These are phyloP conservation scores for Aspergillus sp. DNA, from an alignment of 2,329 filamentous ascomycete genomes.

Conservation along the genomic window DNA sequence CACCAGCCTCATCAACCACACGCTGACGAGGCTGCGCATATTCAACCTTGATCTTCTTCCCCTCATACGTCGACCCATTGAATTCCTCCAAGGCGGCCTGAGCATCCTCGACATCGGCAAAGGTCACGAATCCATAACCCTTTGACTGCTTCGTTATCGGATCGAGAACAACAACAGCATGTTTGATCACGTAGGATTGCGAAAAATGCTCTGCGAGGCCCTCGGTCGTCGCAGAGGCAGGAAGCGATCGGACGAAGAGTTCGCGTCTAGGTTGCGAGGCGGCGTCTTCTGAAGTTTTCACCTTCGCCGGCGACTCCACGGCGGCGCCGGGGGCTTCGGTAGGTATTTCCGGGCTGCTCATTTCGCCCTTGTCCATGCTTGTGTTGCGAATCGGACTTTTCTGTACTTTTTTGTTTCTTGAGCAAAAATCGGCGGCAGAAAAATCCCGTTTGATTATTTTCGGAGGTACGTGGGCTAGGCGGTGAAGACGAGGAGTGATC, in stretches of 20 bases:
- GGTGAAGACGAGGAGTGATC: slow-evolving; percentile 22
- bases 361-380: slow-evolving; percentile 28
- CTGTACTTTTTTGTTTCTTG: slow-evolving; percentile 26
- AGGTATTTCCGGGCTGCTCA: slow-evolving; percentile 40
- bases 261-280: slow-evolving; percentile 59
- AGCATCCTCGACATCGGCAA: slow-evolving; percentile 91
- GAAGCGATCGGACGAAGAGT: slow-evolving; percentile 89
- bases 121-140: slow-evolving; percentile 96
- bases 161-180: slow-evolving; percentile 90
- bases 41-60: slow-evolving; percentile 82
- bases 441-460: slow-evolving; percentile 25
- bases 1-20: slow-evolving; percentile 58
- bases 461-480: slow-evolving; percentile 24
- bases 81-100: slow-evolving; percentile 78
- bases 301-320: slow-evolving; percentile 28
- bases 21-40: slow-evolving; percentile 84
- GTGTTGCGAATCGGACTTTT: slow-evolving; percentile 7
- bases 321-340: slow-evolving; percentile 31
- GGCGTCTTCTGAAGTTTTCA: slow-evolving; percentile 25
- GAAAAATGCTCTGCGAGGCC: slow-evolving; percentile 88
- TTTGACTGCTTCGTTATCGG: slow-evolving; percentile 83
- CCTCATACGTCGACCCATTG: slow-evolving; percentile 76
- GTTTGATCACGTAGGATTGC: slow-evolving; percentile 90
- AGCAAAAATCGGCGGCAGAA: slow-evolving; percentile 43
- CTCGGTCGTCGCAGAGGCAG: slow-evolving; percentile 77